These are phyloP conservation scores for Termitomyces sp. DNA, from an alignment of 768 basidiomycete species.

Conservation along the genomic window DNA sequence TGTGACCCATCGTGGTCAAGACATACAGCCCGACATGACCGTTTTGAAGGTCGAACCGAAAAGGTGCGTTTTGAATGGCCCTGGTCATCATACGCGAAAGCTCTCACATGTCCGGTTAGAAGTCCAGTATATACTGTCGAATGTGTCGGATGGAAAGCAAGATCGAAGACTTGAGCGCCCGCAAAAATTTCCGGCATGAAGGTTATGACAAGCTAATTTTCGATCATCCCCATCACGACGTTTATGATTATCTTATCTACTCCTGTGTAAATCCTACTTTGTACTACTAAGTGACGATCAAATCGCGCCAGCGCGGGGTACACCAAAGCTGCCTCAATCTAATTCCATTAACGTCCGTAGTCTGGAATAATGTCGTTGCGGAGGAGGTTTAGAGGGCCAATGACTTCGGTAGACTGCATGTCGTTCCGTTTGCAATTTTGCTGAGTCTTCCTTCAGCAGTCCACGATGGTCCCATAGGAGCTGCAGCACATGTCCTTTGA, in stretches of 20 bases:
- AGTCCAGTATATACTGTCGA: slow-evolving; percentile 73
- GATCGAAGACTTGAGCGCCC: slow-evolving; percentile 82
- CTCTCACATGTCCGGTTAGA: slow-evolving; percentile 78
- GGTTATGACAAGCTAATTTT: not conserved
- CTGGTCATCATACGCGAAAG: slow-evolving; percentile 73
- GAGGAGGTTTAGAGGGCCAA: slow-evolving; percentile 11
- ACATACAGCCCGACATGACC: slow-evolving; percentile 74
- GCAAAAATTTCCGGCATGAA: slow-evolving; percentile 59
- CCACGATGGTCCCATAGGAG: slow-evolving; percentile 28
- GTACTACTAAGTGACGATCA: not conserved
- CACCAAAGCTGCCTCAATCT: slow-evolving; percentile 12
- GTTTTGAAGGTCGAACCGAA: slow-evolving; percentile 69
- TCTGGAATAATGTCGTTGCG: slow-evolving; percentile 28
- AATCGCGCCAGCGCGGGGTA: not conserved
- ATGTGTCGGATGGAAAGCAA: slow-evolving; percentile 76
- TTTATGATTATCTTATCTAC: not conserved
- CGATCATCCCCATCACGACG: not conserved
- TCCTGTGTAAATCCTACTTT: not conserved
- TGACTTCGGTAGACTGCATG: slow-evolving; percentile 24
- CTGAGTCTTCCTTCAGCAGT: slow-evolving; percentile 18
- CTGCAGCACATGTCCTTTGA: slow-evolving; percentile 24
- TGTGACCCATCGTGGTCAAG: slow-evolving; percentile 61
- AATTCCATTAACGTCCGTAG: slow-evolving; percentile 25
- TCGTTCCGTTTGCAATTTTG: slow-evolving; percentile 15
- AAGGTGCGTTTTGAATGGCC: slow-evolving; percentile 54